Evolutionary conservation across 805 yeast genomes (phyloP).

Genomic region (Ogataea methylovora): DNA sequence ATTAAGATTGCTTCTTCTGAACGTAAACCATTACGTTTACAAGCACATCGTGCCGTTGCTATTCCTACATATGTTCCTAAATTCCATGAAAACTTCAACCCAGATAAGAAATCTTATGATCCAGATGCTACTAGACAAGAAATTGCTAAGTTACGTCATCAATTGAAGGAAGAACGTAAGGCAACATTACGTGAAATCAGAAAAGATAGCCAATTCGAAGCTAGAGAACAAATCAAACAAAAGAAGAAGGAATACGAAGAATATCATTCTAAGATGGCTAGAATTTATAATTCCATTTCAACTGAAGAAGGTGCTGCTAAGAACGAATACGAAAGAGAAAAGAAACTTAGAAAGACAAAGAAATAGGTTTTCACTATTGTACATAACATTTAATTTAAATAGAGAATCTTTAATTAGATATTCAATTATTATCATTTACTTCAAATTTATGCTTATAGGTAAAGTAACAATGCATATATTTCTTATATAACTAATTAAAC

Average conservation of each 20-base stretch:
- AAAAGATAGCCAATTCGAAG: constrained; percentile 78
- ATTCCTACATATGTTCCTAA: constrained; percentile 83
- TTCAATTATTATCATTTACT: neutral
- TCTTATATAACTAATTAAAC: neutral
- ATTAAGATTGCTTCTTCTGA: constrained; percentile 38
- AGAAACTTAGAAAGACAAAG: constrained; percentile 50
- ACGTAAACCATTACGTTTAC: constrained; percentile 70
- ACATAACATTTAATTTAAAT: neutral
- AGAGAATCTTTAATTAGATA: neutral
- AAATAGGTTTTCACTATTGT: constrained; percentile 1
- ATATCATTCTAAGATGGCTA: constrained; percentile 87
- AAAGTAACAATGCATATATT: neutral
- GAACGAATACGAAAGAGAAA: constrained; percentile 86
- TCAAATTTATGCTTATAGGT: neutral
- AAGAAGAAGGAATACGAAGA: constrained; percentile 68
- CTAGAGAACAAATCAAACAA: constrained; percentile 74
- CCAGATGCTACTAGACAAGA: constrained; percentile 77
- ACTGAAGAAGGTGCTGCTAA: constrained; percentile 95
- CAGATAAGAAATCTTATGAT: constrained; percentile 89
- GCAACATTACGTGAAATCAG: constrained; percentile 84
- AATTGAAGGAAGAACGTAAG: constrained; percentile 88
- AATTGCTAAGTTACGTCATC: constrained; percentile 70
- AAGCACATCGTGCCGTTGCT: constrained; percentile 76
- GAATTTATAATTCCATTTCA: constrained; percentile 76
- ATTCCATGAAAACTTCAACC: constrained; percentile 93